Conservation (phyloP, 2,329 filamentous ascomycete species). For the Elsinoe australis region DNA sequence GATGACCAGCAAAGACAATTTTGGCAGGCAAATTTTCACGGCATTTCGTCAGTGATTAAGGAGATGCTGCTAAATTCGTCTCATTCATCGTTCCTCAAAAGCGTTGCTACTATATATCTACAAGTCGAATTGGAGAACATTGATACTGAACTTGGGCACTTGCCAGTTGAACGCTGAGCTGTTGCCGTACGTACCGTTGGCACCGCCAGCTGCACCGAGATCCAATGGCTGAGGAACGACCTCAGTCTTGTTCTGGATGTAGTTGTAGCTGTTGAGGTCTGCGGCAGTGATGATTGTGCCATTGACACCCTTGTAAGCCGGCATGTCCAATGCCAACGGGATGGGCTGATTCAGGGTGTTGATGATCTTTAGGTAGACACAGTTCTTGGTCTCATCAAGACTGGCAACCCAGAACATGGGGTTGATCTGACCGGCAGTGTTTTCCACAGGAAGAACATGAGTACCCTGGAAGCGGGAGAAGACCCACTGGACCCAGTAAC, state of each 20-base stretch:
- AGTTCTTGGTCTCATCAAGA: slow-evolving; percentile 22
- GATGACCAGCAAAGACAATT: too few species aligned
- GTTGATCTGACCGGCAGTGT: slow-evolving; percentile 26
- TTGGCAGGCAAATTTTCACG: too few species aligned
- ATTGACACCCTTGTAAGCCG: slow-evolving; percentile 23
- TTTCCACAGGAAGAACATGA: slow-evolving; percentile 27
- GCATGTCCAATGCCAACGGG: slow-evolving; percentile 23
- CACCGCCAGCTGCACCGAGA: slow-evolving; percentile 12
- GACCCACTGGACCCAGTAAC: slow-evolving; percentile 29
- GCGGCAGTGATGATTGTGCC: slow-evolving; percentile 25
- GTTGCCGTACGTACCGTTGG: slow-evolving; percentile 10
- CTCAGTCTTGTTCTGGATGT: slow-evolving; percentile 23
- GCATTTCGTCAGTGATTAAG: too few species aligned
- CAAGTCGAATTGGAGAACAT: slow-evolving; percentile 25
- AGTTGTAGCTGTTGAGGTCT: slow-evolving; percentile 26
- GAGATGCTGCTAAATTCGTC: too few species aligned
- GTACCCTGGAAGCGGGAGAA: slow-evolving; percentile 27
- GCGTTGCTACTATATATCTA: too few species aligned
- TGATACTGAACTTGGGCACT: slow-evolving; percentile 25
- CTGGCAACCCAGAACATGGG: slow-evolving; percentile 29
- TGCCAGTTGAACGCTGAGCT: slow-evolving; percentile 22
- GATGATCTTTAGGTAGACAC: slow-evolving; percentile 23
- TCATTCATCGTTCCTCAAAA: too few species aligned
- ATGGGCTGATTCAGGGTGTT: slow-evolving; percentile 23
- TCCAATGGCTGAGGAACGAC: slow-evolving; percentile 23